Percentiles rank a stretch among this genome's conserved stretches.
These are phyloP conservation scores for Lenzites betulinus DNA, from an alignment of 768 basidiomycete genomes.

Conservation along the genomic window DNA sequence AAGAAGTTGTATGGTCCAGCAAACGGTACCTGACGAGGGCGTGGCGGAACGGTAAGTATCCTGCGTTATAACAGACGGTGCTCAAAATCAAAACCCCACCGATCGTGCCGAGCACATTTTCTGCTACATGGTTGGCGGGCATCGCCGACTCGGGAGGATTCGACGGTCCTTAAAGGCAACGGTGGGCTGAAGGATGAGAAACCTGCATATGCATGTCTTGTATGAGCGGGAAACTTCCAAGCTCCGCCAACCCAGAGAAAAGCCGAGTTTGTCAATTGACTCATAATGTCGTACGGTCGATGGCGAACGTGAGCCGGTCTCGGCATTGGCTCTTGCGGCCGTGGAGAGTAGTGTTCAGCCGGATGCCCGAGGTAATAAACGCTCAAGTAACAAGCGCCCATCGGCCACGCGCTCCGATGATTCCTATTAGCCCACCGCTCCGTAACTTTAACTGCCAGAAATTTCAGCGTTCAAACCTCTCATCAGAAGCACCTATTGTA, in stretches of 20 bases:
- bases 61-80: neutral
- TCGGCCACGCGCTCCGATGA: no score
- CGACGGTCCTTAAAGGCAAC: neutral
- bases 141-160: slow-evolving; percentile 29
- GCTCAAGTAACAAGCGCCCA: no score
- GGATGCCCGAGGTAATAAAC: no score
- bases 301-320: neutral
- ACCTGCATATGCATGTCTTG: neutral
- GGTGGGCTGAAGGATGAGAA: neutral
- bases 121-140: slow-evolving; percentile 53
- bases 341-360: no score
- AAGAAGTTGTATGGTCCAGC: slow-evolving; percentile 67
- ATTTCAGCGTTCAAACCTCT: no score
- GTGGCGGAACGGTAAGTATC: neutral
- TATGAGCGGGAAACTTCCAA: neutral
- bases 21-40: slow-evolving; percentile 51
- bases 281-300: neutral
- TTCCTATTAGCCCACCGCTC: no score
- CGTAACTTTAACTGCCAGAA: no score
- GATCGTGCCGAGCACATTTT: slow-evolving; percentile 71
- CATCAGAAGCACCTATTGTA: no score
- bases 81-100: slow-evolving; percentile 39
- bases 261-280: neutral
- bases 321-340: no score
- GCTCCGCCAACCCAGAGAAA: neutral